Conservation (phyloP, 371 early-diverging fungal genomes). For the Mortierella sp. region DNA sequence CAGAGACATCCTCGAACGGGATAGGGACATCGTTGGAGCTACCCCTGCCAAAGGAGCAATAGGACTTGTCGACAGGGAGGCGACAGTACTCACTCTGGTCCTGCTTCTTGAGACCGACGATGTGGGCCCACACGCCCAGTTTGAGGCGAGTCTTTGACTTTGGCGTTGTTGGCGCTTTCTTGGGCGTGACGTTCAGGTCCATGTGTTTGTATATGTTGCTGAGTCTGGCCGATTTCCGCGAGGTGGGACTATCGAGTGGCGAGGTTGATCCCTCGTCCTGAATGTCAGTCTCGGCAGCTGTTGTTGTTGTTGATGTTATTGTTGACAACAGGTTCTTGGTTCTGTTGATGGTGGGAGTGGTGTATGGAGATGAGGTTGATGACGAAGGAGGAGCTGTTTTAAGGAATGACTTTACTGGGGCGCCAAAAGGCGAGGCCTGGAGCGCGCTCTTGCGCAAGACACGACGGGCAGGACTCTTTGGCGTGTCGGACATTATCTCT, state of each 20-base stretch:
- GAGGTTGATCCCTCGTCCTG: slow-evolving; percentile 2
- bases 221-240: slow-evolving; percentile 39
- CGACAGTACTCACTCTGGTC: slow-evolving; percentile 38
- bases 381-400: slow-evolving; percentile 8
- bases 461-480: slow-evolving; percentile 37
- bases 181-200: slow-evolving; percentile 5
- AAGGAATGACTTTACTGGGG: slow-evolving; percentile 27
- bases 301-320: not conserved
- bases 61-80: slow-evolving; percentile 47
- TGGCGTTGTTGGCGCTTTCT: slow-evolving; percentile 26
- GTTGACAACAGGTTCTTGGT: slow-evolving; percentile 6
- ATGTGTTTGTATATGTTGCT: slow-evolving; percentile 2
- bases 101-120: slow-evolving; percentile 34
- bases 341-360: not conserved
- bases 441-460: slow-evolving; percentile 47
- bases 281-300: not conserved
- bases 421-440: slow-evolving; percentile 46
- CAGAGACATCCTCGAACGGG: slow-evolving; percentile 44
- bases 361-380: not conserved
- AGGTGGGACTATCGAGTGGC: slow-evolving; percentile 17
- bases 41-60: slow-evolving; percentile 40
- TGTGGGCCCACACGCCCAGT: slow-evolving; percentile 33
- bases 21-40: slow-evolving; percentile 33
- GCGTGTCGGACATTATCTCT: slow-evolving; percentile 40
- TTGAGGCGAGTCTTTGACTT: slow-evolving; percentile 27